A percentile compares a stretch with the other conserved stretches of the same genome.
Conservation (phyloP, 1,284 basidiomycete genomes). For the Leucoagaricus sp. region DNA sequence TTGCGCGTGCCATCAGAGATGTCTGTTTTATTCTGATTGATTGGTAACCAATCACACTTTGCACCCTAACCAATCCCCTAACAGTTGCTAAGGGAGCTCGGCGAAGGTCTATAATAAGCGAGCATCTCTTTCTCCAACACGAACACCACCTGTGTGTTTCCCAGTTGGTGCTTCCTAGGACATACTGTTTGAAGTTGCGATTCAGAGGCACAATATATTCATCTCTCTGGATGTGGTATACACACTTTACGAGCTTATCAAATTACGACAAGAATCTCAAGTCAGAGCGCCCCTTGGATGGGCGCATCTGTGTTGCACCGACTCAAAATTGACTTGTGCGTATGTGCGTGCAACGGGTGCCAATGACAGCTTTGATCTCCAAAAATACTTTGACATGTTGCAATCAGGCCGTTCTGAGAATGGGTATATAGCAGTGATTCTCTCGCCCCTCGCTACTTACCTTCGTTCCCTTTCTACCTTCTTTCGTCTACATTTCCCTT, state of each 20-base stretch:
- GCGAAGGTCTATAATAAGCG: background rate
- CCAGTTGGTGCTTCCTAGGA: background rate
- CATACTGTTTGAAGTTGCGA: background rate
- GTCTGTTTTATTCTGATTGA: background rate
- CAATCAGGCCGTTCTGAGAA: too few species aligned
- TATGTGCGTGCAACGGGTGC: background rate
- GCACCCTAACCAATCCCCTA: background rate
- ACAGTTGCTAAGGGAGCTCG: slow-evolving; percentile 3
- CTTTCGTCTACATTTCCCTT: slow-evolving; percentile 24
- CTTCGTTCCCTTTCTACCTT: slow-evolving; percentile 21
- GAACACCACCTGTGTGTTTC: background rate
- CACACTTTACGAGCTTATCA: too few species aligned
- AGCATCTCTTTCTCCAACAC: too few species aligned
- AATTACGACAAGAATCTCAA: background rate
- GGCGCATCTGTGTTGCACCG: slow-evolving; percentile 13
- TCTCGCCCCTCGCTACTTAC: slow-evolving; percentile 20
- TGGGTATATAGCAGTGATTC: slow-evolving; percentile 10
- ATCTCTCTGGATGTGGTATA: too few species aligned
- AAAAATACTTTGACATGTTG: too few species aligned
- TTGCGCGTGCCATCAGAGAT: too few species aligned
- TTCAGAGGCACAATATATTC: background rate
- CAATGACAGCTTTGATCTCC: background rate
- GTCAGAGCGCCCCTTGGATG: background rate
- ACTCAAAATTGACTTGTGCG: background rate
- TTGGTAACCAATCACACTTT: background rate